Percentiles rank a stretch among this genome's conserved stretches.
These are phyloP conservation scores for Globisporangium alternatum DNA, from an alignment of 352 stramenopile genomes.

Conservation along the genomic window DNA sequence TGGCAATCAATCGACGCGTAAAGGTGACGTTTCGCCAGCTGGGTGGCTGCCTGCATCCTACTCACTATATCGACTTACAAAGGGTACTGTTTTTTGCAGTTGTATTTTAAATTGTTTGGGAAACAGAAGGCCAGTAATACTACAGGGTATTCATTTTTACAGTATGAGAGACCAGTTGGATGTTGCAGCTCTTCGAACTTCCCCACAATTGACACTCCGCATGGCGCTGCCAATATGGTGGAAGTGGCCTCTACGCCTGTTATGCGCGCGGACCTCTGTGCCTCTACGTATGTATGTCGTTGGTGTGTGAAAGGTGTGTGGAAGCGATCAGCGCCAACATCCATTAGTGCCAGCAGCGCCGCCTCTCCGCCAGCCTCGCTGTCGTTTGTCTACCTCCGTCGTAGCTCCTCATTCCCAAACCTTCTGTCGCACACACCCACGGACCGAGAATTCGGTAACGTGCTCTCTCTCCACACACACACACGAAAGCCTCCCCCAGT, in stretches of 20 bases:
- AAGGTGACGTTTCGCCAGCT: slow-evolving; percentile 8
- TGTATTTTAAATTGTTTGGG: too few species aligned
- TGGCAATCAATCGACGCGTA: neutral
- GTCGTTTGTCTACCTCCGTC: neutral
- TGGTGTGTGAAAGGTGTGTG: neutral
- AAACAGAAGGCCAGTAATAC: too few species aligned
- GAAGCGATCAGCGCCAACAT: neutral
- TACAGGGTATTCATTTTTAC: slow-evolving; percentile 4
- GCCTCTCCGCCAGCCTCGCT: neutral
- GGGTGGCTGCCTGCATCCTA: neutral
- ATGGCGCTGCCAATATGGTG: neutral
- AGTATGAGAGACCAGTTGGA: neutral
- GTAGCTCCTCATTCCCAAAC: slow-evolving; percentile 2
- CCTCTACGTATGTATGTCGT: neutral
- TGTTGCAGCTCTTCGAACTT: neutral
- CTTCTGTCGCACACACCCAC: neutral
- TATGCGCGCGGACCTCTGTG: neutral
- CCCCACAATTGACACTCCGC: slow-evolving; percentile 4
- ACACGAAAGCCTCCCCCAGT: neutral
- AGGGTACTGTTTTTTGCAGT: neutral
- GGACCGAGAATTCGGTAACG: neutral
- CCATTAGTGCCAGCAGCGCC: neutral
- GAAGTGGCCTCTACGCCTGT: slow-evolving; percentile 4
- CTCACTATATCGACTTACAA: neutral
- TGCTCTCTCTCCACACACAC: neutral